Evolutionary conservation across 2,329 filamentous ascomycete genomes (phyloP).

Genomic region (Apiospora malaysiana): DNA sequence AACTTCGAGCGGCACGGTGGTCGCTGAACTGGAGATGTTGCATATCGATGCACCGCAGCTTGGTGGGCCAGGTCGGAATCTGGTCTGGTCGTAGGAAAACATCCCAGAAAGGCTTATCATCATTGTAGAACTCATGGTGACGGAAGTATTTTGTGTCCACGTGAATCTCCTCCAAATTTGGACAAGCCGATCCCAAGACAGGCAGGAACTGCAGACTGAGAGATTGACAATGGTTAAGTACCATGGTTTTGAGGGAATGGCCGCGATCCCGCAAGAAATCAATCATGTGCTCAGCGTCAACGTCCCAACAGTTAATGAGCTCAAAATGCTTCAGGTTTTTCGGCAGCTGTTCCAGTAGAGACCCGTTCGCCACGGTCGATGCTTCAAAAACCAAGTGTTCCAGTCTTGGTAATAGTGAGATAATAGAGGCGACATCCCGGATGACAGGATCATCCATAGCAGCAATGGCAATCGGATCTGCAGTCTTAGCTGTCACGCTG

Average conservation of each 20-base stretch:
- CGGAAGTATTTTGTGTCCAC: slow-evolving; percentile 84
- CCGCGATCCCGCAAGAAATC: slow-evolving; percentile 73
- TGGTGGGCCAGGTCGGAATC: slow-evolving; percentile 78
- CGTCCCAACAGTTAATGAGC: slow-evolving; percentile 78
- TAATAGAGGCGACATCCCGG: slow-evolving; percentile 53
- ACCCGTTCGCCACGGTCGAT: slow-evolving; percentile 72
- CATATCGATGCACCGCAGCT: slow-evolving; percentile 74
- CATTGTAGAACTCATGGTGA: slow-evolving; percentile 68
- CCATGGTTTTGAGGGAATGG: slow-evolving; percentile 67
- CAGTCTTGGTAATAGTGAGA: slow-evolving; percentile 64
- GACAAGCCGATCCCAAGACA: slow-evolving; percentile 69
- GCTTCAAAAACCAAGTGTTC: slow-evolving; percentile 75
- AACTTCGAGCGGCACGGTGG: slow-evolving; percentile 71
- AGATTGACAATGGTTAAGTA: slow-evolving; percentile 79
- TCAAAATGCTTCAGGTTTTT: slow-evolving; percentile 69
- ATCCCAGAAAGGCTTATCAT: slow-evolving; percentile 78
- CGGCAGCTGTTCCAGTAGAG: slow-evolving; percentile 73
- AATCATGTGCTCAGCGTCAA: slow-evolving; percentile 70
- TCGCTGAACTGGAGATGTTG: slow-evolving; percentile 79
- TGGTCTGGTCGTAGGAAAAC: slow-evolving; percentile 68
- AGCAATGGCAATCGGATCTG: slow-evolving; percentile 23
- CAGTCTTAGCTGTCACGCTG: slow-evolving; percentile 44
- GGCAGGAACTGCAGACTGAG: slow-evolving; percentile 78
- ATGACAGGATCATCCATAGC: slow-evolving; percentile 37
- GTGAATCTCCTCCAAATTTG: slow-evolving; percentile 70